Evolutionary conservation across 2,329 filamentous ascomycete species (phyloP), one percentile per base, ranked within the genome.

Genomic region (Claviceps arundinis): DNA sequence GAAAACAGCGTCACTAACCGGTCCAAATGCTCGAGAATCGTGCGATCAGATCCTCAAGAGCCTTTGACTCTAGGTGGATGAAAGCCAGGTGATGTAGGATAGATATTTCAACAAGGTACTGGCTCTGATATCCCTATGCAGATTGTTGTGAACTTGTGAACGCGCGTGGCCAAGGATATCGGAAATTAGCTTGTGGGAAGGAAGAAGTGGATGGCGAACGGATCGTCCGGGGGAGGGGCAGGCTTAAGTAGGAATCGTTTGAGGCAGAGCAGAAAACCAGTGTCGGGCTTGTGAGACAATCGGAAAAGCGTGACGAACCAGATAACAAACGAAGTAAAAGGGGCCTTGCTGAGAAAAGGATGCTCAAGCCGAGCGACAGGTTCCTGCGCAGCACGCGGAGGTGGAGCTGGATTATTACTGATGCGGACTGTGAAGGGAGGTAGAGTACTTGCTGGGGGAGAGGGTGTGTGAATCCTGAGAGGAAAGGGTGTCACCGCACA

Each of bases 281-380:
- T 34, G 34, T 42, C 37, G 8, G 30, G 22, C 40, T 43, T 40
- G 41, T 45, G 41, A 24, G 46, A 38, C 51, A 49, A 49, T 44
- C 45, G 24, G 34, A 30, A 50, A 41, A 54, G 56, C 60, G 51
- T 19, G 47, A 19, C 42, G 45, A 43, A 16, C 30, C 45, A 38
- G 41, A 34, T 17, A 9, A 44, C 50, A 55, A 53, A 56, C 50
- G 50, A 47, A 47, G 50, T 24, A 41, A 47, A 51, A 41, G 43
- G 37, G 43, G 37, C 7, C 41, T 24, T 46, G 41, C 50, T 51
- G 37, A 54, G 50, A 51, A 54, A 40, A 48, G 40, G 45, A 48
- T 48, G 14, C 40, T 52, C 34, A n/a, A 51, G 50, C 44, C 22
- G 11, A 43, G 41, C 41, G 38, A 62, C 60, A 44, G 58, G 60